A percentile compares a stretch with the other conserved stretches of the same genome.
These are phyloP conservation scores for Colletotrichum karsti DNA, from an alignment of 2,329 filamentous ascomycete species.

Conservation along the genomic window DNA sequence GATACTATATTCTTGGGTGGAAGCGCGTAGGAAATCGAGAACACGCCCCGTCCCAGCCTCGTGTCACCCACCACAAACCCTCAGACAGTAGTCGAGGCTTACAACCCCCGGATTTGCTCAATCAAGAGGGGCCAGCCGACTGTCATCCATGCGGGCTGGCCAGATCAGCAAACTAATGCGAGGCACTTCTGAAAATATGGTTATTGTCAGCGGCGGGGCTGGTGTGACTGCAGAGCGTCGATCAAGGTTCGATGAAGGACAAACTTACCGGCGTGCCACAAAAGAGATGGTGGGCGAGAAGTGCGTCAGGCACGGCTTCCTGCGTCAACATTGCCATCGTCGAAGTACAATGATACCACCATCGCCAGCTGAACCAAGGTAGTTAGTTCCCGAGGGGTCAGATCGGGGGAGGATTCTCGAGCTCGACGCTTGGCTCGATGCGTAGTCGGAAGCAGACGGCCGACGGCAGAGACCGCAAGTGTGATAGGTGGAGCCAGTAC, in stretches of 20 bases:
- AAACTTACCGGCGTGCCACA: slow-evolving; percentile 17
- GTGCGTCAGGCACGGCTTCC: slow-evolving; percentile 1
- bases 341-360: background rate
- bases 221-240: background rate
- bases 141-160: background rate
- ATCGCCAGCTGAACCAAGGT: slow-evolving; percentile 3
- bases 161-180: background rate
- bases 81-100: background rate
- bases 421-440: slow-evolving; percentile 23
- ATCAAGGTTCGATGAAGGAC: background rate
- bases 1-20: background rate
- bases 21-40: background rate
- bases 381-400: slow-evolving; percentile 7
- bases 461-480: slow-evolving; percentile 14
- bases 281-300: background rate
- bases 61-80: background rate
- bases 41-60: background rate
- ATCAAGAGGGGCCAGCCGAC: background rate
- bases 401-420: slow-evolving; percentile 9
- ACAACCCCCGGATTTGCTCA: slow-evolving; percentile 15
- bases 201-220: background rate
- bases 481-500: slow-evolving; percentile 23
- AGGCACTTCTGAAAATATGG: background rate
- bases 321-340: background rate
- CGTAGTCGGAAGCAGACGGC: slow-evolving; percentile 24